Base-by-base conservation (phyloP, 208 protist species). In the Crithidia acanthocephali region DNA sequence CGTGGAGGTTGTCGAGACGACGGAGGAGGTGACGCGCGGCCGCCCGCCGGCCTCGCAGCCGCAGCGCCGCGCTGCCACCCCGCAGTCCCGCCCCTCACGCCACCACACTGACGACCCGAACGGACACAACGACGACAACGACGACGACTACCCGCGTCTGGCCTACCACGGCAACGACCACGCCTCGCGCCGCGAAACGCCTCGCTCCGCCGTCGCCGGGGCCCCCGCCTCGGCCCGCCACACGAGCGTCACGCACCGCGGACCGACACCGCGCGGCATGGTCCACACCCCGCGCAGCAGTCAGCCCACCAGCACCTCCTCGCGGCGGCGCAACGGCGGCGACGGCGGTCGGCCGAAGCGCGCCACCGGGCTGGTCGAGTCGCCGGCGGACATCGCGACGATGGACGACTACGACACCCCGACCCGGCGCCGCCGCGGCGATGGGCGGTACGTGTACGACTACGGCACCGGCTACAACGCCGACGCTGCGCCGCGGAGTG, bases 401-500 rank as follows among this genome's bases (percentile, higher is more conserved):
- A 8, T 78, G 40, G 72, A 78, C 32, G 72, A 78, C 66, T 78
- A 67, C 72, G 45, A 72, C n/a, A 78, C 72, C 0, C 64, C 72
- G 9, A 32, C 42, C 23, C 56, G 65, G 9, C 72, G 27, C 48
- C 57, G 37, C 42, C 72, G 59, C 28, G 7, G 25, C 13, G 65
- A 55, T 58, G 65, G 58, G 1, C 47, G 37, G 0, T 72, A 78
- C 72, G n/a, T 37, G 7, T 68, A 72, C 47, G 65, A 67, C 37
- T 47, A 72, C 33, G 72, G 59, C 44, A 55, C 52, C 65, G 53
- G 65, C 40, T 60, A 45, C 65, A 55, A 55, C 65, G 28, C 53
- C 6, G 37, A 25, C 13, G 42, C 65, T n/a, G 10, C 51, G 37
- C 40, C 37, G 40, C 51, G 44, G 53, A 22, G 40, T 35, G 53